Percentiles rank a stretch among this genome's conserved stretches.
Conservation (phyloP, 2,329 filamentous ascomycete genomes). For the Phoma sp. region DNA sequence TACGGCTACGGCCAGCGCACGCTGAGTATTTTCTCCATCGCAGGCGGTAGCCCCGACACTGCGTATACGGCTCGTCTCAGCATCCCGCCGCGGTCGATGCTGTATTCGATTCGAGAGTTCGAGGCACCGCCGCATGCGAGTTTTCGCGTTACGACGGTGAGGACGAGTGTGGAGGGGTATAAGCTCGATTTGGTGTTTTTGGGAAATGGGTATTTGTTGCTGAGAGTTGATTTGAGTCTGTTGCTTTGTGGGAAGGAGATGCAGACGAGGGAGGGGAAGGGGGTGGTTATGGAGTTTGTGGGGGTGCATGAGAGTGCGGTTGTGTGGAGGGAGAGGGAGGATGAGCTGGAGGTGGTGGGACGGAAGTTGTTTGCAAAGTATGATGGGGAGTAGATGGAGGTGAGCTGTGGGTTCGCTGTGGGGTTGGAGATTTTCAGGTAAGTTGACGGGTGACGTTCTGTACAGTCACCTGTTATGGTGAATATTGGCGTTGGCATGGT, state of each 20-base stretch:
- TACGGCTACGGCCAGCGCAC: conserved; percentile 38
- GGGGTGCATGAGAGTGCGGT: conserved; percentile 28
- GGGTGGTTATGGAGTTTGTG: conserved; percentile 33
- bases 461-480: too few species aligned
- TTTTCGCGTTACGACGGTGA: conserved; percentile 30
- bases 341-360: conserved; percentile 27
- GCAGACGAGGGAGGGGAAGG: conserved; percentile 16
- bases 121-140: conserved; percentile 37
- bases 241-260: conserved; percentile 35
- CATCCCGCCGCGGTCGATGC: conserved; percentile 39
- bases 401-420: too few species aligned
- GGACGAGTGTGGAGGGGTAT: conserved; percentile 34
- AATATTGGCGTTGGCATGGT: too few species aligned
- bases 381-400: conserved; percentile 15
- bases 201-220: conserved; percentile 38
- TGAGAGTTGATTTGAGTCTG: conserved; percentile 37
- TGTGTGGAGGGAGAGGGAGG: conserved; percentile 21
- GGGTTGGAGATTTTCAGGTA: too few species aligned
- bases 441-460: too few species aligned
- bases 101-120: conserved; percentile 28
- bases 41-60: conserved; percentile 17
- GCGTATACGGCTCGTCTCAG: conserved; percentile 36
- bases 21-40: conserved; percentile 28
- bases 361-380: conserved; percentile 29
- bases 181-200: conserved; percentile 36